Conservation (phyloP, 805 yeast species). For the Ogataea corticis region DNA sequence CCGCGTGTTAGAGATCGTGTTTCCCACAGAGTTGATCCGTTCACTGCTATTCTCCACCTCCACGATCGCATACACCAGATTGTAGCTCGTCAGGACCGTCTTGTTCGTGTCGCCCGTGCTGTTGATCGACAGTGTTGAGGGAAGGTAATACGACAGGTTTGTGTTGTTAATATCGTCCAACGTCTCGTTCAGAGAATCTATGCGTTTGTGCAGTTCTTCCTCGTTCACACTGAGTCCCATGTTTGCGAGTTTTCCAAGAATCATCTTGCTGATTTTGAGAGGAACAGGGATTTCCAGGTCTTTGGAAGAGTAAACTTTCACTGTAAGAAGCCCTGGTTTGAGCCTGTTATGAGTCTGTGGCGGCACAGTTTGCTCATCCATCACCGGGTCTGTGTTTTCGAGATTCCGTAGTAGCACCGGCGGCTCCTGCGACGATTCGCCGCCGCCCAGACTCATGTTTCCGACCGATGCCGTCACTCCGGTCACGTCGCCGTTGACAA, state of each 20-base stretch:
- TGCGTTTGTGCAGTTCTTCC: slow-evolving; percentile 33
- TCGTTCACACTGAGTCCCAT: slow-evolving; percentile 47
- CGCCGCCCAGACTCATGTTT: slow-evolving; percentile 10
- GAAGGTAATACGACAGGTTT: slow-evolving; percentile 39
- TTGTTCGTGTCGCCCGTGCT: slow-evolving; percentile 52
- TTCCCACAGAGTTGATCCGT: slow-evolving; percentile 81
- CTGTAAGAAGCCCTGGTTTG: slow-evolving; percentile 73
- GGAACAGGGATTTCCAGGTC: slow-evolving; percentile 71
- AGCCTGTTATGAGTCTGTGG: slow-evolving; percentile 11
- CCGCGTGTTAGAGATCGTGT: slow-evolving; percentile 72
- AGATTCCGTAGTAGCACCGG: slow-evolving; percentile 28
- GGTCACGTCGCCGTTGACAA: slow-evolving; percentile 20
- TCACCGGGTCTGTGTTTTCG: slow-evolving; percentile 35
- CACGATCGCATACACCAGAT: slow-evolving; percentile 75
- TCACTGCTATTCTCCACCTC: slow-evolving; percentile 96
- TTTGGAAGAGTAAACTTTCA: slow-evolving; percentile 71
- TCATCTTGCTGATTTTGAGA: slow-evolving; percentile 61
- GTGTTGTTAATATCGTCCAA: slow-evolving; percentile 30
- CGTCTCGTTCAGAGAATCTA: slow-evolving; percentile 32
- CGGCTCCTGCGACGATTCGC: slow-evolving; percentile 13
- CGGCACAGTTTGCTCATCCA: slow-evolving; percentile 23
- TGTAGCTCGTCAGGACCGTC: slow-evolving; percentile 46
- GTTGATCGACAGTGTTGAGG: slow-evolving; percentile 41
- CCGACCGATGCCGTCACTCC: slow-evolving; percentile 16
- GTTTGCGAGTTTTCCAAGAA: slow-evolving; percentile 63